These are phyloP conservation scores for Nephelium lappaceum DNA, from an alignment of 345 rosid species.

Conservation along the genomic window DNA sequence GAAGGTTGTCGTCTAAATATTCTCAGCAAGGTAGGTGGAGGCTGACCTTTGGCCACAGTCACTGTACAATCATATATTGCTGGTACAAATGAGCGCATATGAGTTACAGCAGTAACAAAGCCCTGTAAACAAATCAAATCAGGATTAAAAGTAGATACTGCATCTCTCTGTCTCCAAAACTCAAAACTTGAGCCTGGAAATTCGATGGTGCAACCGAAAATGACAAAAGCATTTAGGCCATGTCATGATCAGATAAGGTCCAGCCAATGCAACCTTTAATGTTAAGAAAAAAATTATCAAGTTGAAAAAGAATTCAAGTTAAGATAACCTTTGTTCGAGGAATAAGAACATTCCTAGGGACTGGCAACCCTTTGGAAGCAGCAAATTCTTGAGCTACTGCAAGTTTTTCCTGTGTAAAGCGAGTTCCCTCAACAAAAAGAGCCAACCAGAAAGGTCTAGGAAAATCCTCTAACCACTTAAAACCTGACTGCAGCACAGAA, in stretches of 20 bases:
- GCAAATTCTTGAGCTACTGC: constrained; percentile 26
- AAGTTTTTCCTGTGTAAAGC: constrained; percentile 26
- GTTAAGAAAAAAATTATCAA: background rate
- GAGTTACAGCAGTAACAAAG: constrained; percentile 59
- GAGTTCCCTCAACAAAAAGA: constrained; percentile 32
- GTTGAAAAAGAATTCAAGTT: background rate
- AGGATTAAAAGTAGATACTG: background rate
- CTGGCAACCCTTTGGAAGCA: constrained; percentile 18
- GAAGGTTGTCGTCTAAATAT: constrained; percentile 56
- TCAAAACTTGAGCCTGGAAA: background rate
- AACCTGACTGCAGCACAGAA: constrained; percentile 18
- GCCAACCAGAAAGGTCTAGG: constrained; percentile 29
- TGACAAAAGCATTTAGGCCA: background rate
- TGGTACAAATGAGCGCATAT: constrained; percentile 56
- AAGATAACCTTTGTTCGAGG: constrained; percentile 21
- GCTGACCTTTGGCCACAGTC: constrained; percentile 39
- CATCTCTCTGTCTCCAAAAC: background rate
- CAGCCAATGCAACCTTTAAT: background rate
- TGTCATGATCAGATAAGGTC: background rate
- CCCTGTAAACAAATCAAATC: constrained; percentile 40
- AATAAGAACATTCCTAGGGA: constrained; percentile 27
- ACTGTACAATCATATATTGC: constrained; percentile 64
- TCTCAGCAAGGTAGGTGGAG: constrained; percentile 51
- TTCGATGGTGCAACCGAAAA: background rate
- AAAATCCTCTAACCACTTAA: constrained; percentile 25